Conservation (phyloP, 352 stramenopile species). For the Saprolegnia diclina region DNA sequence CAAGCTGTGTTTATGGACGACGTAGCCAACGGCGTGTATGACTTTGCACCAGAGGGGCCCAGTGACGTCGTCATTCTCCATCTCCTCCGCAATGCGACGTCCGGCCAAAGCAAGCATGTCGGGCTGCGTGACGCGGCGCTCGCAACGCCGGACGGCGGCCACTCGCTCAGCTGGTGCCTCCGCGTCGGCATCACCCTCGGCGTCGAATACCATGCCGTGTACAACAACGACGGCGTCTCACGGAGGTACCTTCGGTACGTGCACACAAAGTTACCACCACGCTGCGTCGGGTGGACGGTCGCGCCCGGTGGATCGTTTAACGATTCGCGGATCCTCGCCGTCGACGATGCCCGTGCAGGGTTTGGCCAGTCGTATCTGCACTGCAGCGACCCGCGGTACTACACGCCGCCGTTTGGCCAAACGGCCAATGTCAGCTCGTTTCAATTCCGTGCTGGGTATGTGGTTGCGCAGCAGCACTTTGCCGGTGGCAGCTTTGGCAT, state of each 20-base stretch:
- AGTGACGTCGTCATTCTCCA: not conserved
- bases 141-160: not conserved
- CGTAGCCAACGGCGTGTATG: slow-evolving; percentile 26
- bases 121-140: not conserved
- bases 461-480: slow-evolving; percentile 31
- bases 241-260: not conserved
- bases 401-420: not conserved
- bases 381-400: slow-evolving; percentile 25
- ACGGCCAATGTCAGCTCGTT: slow-evolving; percentile 23
- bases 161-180: slow-evolving; percentile 3
- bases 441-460: slow-evolving; percentile 28
- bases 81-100: not conserved
- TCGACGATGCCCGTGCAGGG: slow-evolving; percentile 14
- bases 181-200: not conserved
- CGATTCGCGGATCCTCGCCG: not conserved
- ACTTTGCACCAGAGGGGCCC: slow-evolving; percentile 16
- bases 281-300: not conserved
- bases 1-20: slow-evolving; percentile 28
- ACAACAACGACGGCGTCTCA: not conserved
- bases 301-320: not conserved
- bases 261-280: not conserved
- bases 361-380: slow-evolving; percentile 24
- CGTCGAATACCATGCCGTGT: not conserved
- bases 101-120: not conserved
- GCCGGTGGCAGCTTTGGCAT: slow-evolving; percentile 28